Evolutionary conservation across 23 red algal species (phyloP).

Genomic region (Gracilaria vermiculophylla): DNA sequence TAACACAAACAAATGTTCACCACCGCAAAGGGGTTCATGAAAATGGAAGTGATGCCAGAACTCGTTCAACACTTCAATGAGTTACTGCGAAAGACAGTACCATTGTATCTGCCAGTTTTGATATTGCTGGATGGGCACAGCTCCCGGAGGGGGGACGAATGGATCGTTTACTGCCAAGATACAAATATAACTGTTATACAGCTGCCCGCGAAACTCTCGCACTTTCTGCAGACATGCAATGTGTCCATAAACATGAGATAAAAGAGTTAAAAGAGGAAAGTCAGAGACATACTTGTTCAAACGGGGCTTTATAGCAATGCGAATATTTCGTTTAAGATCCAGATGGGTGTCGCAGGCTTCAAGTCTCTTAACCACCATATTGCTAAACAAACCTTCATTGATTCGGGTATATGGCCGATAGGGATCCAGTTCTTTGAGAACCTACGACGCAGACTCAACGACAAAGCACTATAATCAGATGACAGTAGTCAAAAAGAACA

Average conservation of each 20-base stretch:
- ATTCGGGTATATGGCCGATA: not conserved
- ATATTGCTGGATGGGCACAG: not conserved
- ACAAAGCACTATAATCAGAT: not conserved
- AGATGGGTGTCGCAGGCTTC: not conserved
- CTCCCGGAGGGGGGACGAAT: not conserved
- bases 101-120: not conserved
- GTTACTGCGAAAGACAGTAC: not conserved
- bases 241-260: not conserved
- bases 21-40: not conserved
- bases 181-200: not conserved
- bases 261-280: not conserved
- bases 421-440: not conserved
- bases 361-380: not conserved
- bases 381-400: not conserved
- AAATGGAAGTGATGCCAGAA: not conserved
- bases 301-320: not conserved
- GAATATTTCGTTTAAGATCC: not conserved
- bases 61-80: not conserved
- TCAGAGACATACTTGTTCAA: not conserved
- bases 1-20: not conserved
- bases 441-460: not conserved
- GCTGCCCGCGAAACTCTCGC: not conserved
- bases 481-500: not conserved
- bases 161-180: not conserved
- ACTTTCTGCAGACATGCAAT: not conserved